phyloP scores from a whole-genome alignment of 768 basidiomycete genomes.

The Chlorophyllum brunneum region DNA sequence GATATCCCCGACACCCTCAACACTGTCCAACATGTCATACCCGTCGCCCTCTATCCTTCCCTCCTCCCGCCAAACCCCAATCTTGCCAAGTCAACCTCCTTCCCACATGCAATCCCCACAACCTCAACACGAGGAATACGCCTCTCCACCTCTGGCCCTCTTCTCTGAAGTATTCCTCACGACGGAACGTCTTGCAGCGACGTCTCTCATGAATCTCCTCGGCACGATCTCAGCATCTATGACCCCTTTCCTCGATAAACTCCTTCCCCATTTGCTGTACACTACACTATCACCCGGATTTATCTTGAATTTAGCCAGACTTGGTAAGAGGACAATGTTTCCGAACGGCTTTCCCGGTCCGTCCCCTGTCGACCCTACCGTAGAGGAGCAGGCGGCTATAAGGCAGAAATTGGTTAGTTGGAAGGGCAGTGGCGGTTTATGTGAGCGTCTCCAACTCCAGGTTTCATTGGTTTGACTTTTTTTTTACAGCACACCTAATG shows the following conservation, averaged over 20 bases:
- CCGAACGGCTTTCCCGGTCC: constrained; percentile 87
- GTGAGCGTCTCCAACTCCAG: constrained; percentile 23
- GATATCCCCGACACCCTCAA: constrained; percentile 17
- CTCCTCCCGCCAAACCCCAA: constrained; percentile 12
- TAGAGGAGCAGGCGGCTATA: constrained; percentile 68
- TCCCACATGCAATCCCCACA: too few species aligned
- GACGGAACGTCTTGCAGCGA: constrained; percentile 44
- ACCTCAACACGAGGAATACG: constrained; percentile 31
- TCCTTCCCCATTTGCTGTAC: constrained; percentile 67
- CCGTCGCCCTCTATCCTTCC: constrained; percentile 15
- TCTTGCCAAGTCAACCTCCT: constrained; percentile 3
- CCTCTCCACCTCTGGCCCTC: constrained; percentile 38
- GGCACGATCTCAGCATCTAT: constrained; percentile 45
- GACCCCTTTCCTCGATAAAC: constrained; percentile 60
- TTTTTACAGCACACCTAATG: constrained; percentile 34
- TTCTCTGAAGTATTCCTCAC: constrained; percentile 46
- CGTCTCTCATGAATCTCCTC: constrained; percentile 40
- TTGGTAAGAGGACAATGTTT: constrained; percentile 71
- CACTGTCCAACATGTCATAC: constrained; percentile 16
- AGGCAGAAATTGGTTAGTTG: constrained; percentile 39
- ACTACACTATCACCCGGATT: constrained; percentile 46
- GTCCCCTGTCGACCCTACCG: constrained; percentile 66
- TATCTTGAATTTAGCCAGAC: constrained; percentile 48
- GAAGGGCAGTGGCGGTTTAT: constrained; percentile 30
- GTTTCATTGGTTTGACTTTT: neutral